Conservation (phyloP, 176 grass and related monocot genomes). For the Rhipidocladum racemiflorum region DNA sequence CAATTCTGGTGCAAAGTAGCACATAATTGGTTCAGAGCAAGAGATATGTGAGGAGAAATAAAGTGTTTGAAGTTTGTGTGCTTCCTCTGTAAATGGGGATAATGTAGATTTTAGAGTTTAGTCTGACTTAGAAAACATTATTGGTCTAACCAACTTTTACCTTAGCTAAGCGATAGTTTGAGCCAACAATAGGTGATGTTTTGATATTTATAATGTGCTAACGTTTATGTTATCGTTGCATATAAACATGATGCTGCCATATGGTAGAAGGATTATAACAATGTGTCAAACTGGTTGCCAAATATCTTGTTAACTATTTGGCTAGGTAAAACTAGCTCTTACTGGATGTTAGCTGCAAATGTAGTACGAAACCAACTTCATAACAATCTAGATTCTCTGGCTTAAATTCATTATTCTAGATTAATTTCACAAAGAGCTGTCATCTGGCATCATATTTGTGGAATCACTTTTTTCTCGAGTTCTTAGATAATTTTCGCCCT, state of each 20-base stretch:
- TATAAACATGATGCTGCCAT: background rate
- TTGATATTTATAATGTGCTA: background rate
- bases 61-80: background rate
- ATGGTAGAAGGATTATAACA: background rate
- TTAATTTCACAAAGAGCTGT: background rate
- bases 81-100: background rate
- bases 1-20: background rate
- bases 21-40: background rate
- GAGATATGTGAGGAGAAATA: background rate
- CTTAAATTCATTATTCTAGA: background rate
- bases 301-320: background rate
- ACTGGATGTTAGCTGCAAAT: background rate
- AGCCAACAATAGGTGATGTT: background rate
- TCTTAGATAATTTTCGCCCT: no score
- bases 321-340: background rate
- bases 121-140: background rate
- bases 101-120: background rate
- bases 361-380: background rate
- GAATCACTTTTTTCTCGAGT: background rate
- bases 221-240: background rate
- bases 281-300: background rate
- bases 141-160: background rate
- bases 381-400: background rate
- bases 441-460: background rate
- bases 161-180: background rate